Base-by-base conservation (phyloP, 345 rosid species). In the Bruguiera gymnorhiza region DNA sequence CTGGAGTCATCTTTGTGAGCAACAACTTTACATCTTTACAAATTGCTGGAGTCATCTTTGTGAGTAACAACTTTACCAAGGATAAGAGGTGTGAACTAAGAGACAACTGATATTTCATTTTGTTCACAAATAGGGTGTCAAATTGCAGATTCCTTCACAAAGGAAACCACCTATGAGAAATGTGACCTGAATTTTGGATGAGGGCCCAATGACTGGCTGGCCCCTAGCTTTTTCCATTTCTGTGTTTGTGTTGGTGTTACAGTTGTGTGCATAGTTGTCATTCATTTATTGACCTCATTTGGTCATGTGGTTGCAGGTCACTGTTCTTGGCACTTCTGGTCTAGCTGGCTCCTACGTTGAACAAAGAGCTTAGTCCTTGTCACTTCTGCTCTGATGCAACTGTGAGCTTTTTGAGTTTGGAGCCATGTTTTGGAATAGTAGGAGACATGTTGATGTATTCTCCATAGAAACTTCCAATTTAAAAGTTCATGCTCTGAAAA, bases 291-390 rank as follows among this genome's bases (percentile, higher is more conserved):
- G 30, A 68, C 21, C 3, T 27, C 0, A 1, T 53, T 57, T 21
- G 43, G 27, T 20, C 32, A 61, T 48, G 10, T 71, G 50, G 55
- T 20, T 84, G 74, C 89, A 90, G 97, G 88, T 92, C 77, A 82
- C 97, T 3, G 89, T 92, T 73, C 93, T 90, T 58, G 94, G 91
- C 67, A 92, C 98, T 60, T 91, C 98, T 31, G 98, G 97, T 66
- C 88, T 95, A 72, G 85, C 96, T 39, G 96, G 99, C 27, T 90
- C 97, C 9, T 92, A 92, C 67, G 85, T 95, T 70, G 97, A 95
- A 72, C 92, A 88, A 63, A 87, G 97, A 77, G 85, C 93, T 67
- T 73, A 73, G 39, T 16, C 48, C 26, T 29, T 43, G 16, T 8
- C 37, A 34, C 37, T 34, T 34, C 37, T 34, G 37, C 2, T 8